Evolutionary conservation across 805 yeast genomes (phyloP).

Genomic region (Nakazawaea ambrosiae): DNA sequence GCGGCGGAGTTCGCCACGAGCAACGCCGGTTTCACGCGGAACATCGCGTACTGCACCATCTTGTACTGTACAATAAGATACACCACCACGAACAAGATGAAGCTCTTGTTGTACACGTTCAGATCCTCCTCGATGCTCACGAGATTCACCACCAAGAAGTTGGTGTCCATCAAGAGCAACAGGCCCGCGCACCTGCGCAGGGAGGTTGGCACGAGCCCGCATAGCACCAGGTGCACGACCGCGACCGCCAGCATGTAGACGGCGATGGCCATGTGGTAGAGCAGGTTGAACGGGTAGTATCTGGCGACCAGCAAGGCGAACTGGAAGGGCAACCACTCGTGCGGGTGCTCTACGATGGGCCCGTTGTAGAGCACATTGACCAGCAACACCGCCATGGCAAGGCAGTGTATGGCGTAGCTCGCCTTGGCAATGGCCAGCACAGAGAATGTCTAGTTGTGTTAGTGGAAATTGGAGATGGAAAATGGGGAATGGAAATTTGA

Average conservation of each 20-base stretch:
- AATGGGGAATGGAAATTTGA: too few species aligned
- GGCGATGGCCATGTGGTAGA: conserved; percentile 1
- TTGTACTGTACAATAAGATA: conserved; percentile 1
- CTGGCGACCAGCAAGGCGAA: not conserved
- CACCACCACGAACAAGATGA: not conserved
- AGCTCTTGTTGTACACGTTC: conserved; percentile 2
- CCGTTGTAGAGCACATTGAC: conserved; percentile 1
- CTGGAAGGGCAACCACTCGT: conserved; percentile 10
- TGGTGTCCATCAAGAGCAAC: not conserved
- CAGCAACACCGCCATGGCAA: not conserved
- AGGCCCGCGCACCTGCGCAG: not conserved
- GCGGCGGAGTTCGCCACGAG: not conserved
- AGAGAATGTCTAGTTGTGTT: not conserved
- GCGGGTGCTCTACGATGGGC: not conserved
- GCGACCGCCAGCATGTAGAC: not conserved
- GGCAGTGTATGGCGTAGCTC: not conserved
- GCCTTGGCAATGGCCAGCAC: not conserved
- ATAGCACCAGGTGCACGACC: not conserved
- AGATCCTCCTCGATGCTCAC: conserved; percentile 3
- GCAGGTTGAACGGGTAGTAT: conserved; percentile 6
- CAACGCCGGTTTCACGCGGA: not conserved
- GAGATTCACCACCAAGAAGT: conserved; percentile 2
- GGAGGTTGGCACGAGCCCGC: not conserved
- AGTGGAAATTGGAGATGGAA: not conserved
- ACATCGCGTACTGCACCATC: not conserved